Conservation (phyloP, 2,329 filamentous ascomycete species). For the Arachnomyces sp. region DNA sequence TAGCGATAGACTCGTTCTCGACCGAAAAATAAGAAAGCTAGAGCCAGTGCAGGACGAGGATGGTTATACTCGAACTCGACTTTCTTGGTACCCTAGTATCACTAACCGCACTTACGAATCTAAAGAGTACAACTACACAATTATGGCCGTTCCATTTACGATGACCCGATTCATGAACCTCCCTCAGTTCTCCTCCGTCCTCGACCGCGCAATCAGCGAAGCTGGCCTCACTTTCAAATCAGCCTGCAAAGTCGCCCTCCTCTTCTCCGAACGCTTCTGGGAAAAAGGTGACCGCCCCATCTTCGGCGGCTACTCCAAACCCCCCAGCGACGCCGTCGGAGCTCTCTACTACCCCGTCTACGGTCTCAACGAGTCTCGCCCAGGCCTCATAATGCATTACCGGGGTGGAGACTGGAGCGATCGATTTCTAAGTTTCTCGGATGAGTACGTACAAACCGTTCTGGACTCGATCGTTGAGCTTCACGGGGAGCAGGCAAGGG, state of each 20-base stretch:
- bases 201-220: slow-evolving; percentile 18
- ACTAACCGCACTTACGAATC: slow-evolving; percentile 18
- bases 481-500: slow-evolving; percentile 20
- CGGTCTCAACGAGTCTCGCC: slow-evolving; percentile 28
- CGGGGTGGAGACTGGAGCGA: slow-evolving; percentile 25
- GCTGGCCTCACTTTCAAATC: slow-evolving; percentile 24
- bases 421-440: slow-evolving; percentile 22
- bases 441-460: slow-evolving; percentile 21
- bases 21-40: slow-evolving; percentile 19
- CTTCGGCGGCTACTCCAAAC: slow-evolving; percentile 34
- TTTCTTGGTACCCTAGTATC: slow-evolving; percentile 19
- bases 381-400: slow-evolving; percentile 29
- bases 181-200: slow-evolving; percentile 26
- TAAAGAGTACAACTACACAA: slow-evolving; percentile 32
- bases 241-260: slow-evolving; percentile 27
- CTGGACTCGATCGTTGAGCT: slow-evolving; percentile 22
- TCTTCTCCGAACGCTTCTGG: slow-evolving; percentile 28
- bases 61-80: slow-evolving; percentile 10
- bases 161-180: slow-evolving; percentile 32
- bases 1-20: slow-evolving; percentile 16
- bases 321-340: slow-evolving; percentile 25
- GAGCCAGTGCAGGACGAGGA: slow-evolving; percentile 10
- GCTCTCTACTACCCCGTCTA: slow-evolving; percentile 30
- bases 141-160: slow-evolving; percentile 33
- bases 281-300: slow-evolving; percentile 24